These are phyloP conservation scores for Kwoniella europaea DNA, from an alignment of 768 basidiomycete species.

Conservation along the genomic window DNA sequence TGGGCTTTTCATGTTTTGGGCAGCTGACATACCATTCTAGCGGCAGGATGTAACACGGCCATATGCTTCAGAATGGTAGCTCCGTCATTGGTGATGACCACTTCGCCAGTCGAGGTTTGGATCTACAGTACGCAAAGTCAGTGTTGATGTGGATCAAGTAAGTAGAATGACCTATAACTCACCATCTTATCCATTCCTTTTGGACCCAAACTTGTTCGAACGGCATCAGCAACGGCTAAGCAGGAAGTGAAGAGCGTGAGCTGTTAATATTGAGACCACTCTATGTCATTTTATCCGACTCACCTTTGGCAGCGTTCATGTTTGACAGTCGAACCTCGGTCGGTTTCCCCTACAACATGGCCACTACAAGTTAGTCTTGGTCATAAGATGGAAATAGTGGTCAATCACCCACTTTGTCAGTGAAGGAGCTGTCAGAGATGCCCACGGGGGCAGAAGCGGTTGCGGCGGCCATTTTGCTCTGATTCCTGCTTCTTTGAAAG, in stretches of 20 bases:
- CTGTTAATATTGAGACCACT: background rate
- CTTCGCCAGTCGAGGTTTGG: conserved; percentile 93
- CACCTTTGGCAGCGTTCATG: conserved; percentile 88
- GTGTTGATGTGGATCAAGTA: background rate
- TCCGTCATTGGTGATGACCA: conserved; percentile 97
- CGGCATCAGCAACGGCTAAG: conserved; percentile 93
- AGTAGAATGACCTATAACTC: conserved; percentile 28
- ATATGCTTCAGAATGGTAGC: conserved; percentile 92
- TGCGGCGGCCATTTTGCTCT: conserved; percentile 11
- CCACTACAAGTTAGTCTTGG: conserved; percentile 6
- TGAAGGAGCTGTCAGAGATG: conserved; percentile 34
- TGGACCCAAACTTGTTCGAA: conserved; percentile 93
- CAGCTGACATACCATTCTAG: conserved; percentile 79
- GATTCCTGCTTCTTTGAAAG: background rate
- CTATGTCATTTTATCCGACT: conserved; percentile 3
- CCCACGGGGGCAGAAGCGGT: conserved; percentile 25
- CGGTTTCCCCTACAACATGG: conserved; percentile 76
- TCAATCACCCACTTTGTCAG: conserved; percentile 39
- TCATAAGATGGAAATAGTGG: background rate
- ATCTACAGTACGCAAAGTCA: conserved; percentile 65
- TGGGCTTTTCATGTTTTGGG: background rate
- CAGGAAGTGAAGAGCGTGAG: background rate
- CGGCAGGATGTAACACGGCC: conserved; percentile 95
- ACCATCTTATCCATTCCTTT: conserved; percentile 99
- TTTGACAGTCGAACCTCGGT: conserved; percentile 98